Percentiles rank a stretch among this genome's conserved stretches.
Conservation (phyloP, 1,284 basidiomycete species). For the Ustilago nuda region DNA sequence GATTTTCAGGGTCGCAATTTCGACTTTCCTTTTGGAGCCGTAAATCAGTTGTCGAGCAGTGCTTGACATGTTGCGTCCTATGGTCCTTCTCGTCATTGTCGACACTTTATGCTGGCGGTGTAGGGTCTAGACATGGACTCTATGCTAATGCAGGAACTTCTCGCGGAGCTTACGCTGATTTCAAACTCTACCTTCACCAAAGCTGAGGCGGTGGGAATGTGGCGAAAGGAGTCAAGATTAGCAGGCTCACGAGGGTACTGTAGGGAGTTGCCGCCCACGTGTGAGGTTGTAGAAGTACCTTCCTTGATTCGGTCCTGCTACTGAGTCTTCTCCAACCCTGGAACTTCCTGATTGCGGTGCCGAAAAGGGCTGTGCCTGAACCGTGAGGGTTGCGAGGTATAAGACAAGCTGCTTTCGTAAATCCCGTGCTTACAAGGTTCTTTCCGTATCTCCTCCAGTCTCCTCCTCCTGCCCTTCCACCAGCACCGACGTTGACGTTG, state of each 20-base stretch:
- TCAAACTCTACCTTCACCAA: not conserved
- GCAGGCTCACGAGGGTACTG: not conserved
- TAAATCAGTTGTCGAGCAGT: constrained; percentile 8
- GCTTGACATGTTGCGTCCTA: constrained; percentile 18
- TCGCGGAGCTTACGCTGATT: not conserved
- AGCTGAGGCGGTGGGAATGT: not conserved
- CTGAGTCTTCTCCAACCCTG: not conserved
- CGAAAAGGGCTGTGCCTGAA: constrained; percentile 6
- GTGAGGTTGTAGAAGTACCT: constrained; percentile 29
- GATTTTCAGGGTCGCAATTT: constrained; percentile 1
- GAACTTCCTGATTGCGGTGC: not conserved
- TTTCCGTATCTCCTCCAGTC: not conserved
- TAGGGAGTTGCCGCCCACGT: constrained; percentile 13
- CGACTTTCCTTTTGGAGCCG: not conserved
- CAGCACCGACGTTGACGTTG: not conserved
- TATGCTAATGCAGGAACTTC: not conserved
- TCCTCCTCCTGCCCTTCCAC: not conserved
- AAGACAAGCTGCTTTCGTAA: not conserved
- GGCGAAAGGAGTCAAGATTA: not conserved
- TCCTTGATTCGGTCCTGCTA: not conserved
- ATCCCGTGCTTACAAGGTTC: not conserved
- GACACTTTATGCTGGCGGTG: not conserved
- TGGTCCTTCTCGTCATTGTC: not conserved
- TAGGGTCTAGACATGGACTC: not conserved
- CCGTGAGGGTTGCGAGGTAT: not conserved